These are phyloP conservation scores for Gymnopilus junonius DNA, from an alignment of 768 basidiomycete species.

Conservation along the genomic window DNA sequence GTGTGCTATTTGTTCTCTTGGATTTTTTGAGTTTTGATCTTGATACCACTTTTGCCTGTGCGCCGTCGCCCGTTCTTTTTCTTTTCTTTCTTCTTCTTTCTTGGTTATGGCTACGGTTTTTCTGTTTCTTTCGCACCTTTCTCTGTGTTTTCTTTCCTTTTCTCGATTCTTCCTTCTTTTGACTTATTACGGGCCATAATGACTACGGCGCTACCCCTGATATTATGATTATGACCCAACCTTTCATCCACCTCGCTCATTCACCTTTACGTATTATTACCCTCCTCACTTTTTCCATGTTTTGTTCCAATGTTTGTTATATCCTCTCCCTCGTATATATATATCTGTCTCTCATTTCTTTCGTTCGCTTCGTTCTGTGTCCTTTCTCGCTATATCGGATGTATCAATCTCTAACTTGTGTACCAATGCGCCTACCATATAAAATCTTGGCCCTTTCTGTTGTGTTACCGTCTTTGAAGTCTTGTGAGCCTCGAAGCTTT, in stretches of 20 bases:
- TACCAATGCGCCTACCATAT: slow-evolving; percentile 17
- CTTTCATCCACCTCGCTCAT: slow-evolving; percentile 3
- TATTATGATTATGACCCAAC: slow-evolving; percentile 1
- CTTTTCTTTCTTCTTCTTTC: background rate
- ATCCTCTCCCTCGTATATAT: slow-evolving; percentile 9
- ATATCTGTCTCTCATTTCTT: slow-evolving; percentile 12
- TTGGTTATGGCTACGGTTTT: background rate
- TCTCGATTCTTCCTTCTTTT: slow-evolving; percentile 3
- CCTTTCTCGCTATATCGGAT: slow-evolving; percentile 30
- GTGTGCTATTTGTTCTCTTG: background rate
- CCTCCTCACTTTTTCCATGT: background rate
- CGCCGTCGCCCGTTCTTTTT: background rate
- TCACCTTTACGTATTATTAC: background rate
- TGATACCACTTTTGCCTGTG: slow-evolving; percentile 2
- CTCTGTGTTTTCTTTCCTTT: slow-evolving; percentile 3
- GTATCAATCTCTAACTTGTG: slow-evolving; percentile 36
- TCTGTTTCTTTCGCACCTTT: background rate
- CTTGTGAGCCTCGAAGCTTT: too few relatives aligned
- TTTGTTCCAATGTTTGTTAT: background rate
- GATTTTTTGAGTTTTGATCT: slow-evolving; percentile 5
- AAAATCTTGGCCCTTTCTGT: background rate
- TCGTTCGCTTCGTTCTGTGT: slow-evolving; percentile 9
- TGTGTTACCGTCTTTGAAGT: too few relatives aligned
- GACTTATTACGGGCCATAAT: slow-evolving; percentile 1
- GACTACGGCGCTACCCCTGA: slow-evolving; percentile 8